Evolutionary conservation across 345 rosid genomes (phyloP).

Genomic region (Syzygium aqueum): DNA sequence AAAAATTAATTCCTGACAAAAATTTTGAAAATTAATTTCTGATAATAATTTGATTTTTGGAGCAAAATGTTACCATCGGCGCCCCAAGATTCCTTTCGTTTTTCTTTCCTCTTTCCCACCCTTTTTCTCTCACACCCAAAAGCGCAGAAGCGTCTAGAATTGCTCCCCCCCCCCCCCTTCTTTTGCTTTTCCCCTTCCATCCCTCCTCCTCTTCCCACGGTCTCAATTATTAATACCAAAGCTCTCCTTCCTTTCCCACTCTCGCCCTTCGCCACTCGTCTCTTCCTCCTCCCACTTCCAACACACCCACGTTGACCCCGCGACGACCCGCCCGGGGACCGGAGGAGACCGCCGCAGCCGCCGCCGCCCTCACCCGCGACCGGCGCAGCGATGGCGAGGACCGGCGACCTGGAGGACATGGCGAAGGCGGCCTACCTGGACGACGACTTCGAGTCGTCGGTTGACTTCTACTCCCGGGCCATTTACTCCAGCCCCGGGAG

Average conservation of each 20-base stretch:
- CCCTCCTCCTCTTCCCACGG: background rate
- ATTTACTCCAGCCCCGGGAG: constrained; percentile 34
- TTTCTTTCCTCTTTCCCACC: background rate
- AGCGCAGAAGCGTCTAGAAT: background rate
- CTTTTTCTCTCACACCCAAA: background rate
- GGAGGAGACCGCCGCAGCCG: background rate
- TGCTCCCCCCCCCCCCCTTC: background rate
- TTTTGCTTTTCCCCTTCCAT: background rate
- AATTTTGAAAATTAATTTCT: too few species aligned
- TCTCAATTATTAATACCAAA: background rate
- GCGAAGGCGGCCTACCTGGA: constrained; percentile 61
- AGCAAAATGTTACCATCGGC: too few species aligned
- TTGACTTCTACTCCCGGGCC: constrained; percentile 53
- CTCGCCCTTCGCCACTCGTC: too few species aligned
- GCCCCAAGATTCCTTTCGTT: too few species aligned
- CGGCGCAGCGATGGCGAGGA: constrained; percentile 6
- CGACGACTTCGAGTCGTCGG: constrained; percentile 49
- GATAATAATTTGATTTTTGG: too few species aligned
- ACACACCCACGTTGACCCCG: background rate
- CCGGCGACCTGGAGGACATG: constrained; percentile 23
- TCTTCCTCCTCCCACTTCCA: accelerated
- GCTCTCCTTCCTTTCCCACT: background rate
- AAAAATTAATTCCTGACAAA: too few species aligned
- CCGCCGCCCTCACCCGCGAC: background rate
- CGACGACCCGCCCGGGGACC: background rate